Base-by-base conservation (phyloP, 2,329 filamentous ascomycete genomes). In the Talaromyces sp. region DNA sequence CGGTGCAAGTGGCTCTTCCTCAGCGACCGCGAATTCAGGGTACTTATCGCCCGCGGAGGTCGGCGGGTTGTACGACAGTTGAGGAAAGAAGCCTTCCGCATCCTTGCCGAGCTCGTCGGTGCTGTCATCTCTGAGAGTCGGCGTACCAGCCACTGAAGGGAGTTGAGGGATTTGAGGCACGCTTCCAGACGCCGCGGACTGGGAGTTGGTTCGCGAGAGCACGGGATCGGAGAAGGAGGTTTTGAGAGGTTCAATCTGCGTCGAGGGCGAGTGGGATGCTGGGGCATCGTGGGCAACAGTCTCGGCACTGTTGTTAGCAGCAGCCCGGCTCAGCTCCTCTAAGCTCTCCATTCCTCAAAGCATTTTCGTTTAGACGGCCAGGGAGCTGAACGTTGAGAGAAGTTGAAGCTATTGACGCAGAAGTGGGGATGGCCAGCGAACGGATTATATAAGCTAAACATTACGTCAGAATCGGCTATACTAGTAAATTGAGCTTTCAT, bases 1-100 rank as follows among this genome's bases (percentile, higher is more conserved):
- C 1, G 75, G 77, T 26, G 77, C 76, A 14, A 79, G 64, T 9
- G 77, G 72, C 50, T 79, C 77, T 61, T 80, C 78, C 59, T 80
- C 77, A 52, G 75, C 77, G 27, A 72, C 74, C 1, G 65, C 67
- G 46, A 68, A 68, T 55, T 70, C 69, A 52, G 68, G 67, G 38
- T 72, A 65, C 26, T 67, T 65, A 35, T 69, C 63, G n/a, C 69
- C 66, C 5, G 70, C 63, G 10, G 73, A 67, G n/a, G 66, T 64
- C 10, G 69, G 65, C 3, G 68, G 64, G 35, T 72, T 73, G 58
- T 71, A 75, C 5, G 70, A 65, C 14, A 71, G 54, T 31, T 63
- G 61, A 11, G 61, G 61, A 38, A 62, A 62, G 48, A 54, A 51
- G 19, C 41, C 29, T 31, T 62, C 56, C 12, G 52, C 26, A 3